Evolutionary conservation across 345 rosid genomes (phyloP), one percentile per base, ranked within the genome.

Genomic region (Cardamine resedifolia): DNA sequence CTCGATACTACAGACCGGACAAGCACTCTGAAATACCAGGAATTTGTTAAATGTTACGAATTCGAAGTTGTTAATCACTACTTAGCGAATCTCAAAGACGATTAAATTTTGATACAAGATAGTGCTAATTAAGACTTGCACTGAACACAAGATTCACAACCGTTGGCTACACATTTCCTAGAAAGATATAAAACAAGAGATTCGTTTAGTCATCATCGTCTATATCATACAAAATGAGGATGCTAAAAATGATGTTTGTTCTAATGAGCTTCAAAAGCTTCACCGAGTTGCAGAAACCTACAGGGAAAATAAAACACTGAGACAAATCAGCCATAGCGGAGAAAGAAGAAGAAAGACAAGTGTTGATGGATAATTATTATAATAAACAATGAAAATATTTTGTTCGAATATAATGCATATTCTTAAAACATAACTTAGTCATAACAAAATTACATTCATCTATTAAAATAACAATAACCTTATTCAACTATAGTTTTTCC

Each of bases 221-320:
- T 26, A 26, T n/a, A 38, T 34, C 68, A 71, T 41, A 64, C 58
- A 56, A 72, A 55, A 63, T 8, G 63, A 39, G 33, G 49, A 43
- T 26, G 39, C 43, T 10, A 64, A 39, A 39, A 15, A 20, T 62
- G 18, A 51, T 28, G 41, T 28, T 20, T 63, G 48, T 72, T 63
- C 64, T 28, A 38, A 61, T 10, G 31, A 61, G 21, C 75, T 49
- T 26, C 43, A 27, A 6, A 53, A 30, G 48, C 57, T 64, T 55
- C 58, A 64, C 47, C 28, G 61, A 52, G 53, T 30, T 41, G 56
- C 63, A 64, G n/a, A 43, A 53, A 30, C 77, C 71, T 64, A 56
- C 30, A 64, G 5, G 34, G 23, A 2, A 3, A 10, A n/a, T 24
- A 9, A 52, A 27, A 20, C 9, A 33, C 2, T 33, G 19, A 47